Conservation (phyloP, 306 rosid species). For the Corylus americana region DNA sequence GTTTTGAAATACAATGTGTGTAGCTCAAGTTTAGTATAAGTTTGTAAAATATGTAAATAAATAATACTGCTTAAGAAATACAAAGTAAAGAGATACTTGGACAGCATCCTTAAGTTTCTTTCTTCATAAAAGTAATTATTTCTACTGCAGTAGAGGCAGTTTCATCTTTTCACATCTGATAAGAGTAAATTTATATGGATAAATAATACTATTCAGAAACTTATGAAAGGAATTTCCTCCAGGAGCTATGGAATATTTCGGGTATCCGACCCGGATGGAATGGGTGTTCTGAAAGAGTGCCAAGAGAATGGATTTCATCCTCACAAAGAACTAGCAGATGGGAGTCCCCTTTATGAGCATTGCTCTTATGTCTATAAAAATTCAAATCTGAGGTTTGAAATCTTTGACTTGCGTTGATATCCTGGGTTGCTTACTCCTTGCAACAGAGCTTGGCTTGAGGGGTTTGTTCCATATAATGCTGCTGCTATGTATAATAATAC, state of each 20-base stretch:
- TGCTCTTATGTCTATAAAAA: constrained; percentile 74
- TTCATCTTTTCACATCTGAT: neutral
- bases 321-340: constrained; percentile 59
- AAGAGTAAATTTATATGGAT: neutral
- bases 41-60: neutral
- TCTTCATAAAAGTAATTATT: neutral
- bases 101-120: neutral
- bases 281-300: constrained; percentile 61
- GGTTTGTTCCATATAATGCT: constrained; percentile 9
- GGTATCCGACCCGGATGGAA: constrained; percentile 68
- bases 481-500: constrained; percentile 1
- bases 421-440: neutral
- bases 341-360: constrained; percentile 58
- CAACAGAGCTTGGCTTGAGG: constrained; percentile 12
- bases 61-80: neutral
- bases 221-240: constrained; percentile 9
- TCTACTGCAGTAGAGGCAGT: neutral
- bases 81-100: neutral
- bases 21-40: neutral
- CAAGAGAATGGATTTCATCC: constrained; percentile 66
- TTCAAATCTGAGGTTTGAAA: constrained; percentile 78
- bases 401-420: constrained; percentile 68
- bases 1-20: neutral
- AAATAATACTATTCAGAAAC: neutral
- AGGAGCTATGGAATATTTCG: constrained; percentile 77